phyloP scores from a whole-genome alignment of 176 grass and related monocot genomes.

The Alopecurus myosuroides region DNA sequence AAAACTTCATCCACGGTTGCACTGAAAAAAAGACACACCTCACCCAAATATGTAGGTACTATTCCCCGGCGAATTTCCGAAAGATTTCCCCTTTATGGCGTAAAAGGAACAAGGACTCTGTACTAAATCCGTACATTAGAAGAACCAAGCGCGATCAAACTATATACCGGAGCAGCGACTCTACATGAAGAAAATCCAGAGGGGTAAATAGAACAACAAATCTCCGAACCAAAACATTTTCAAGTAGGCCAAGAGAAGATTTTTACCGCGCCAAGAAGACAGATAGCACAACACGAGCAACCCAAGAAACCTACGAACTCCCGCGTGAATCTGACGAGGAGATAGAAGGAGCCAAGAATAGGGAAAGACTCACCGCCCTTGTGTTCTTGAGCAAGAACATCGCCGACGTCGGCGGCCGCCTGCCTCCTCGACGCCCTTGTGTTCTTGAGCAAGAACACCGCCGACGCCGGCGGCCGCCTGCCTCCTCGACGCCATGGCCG shows the following conservation, averaged over 20 bases:
- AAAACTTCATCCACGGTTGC: neutral
- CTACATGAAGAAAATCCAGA: neutral
- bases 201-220: neutral
- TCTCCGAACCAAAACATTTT: neutral
- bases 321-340: neutral
- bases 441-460: too few species aligned
- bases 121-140: neutral
- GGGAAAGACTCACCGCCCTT: conserved; percentile 24
- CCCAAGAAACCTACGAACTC: neutral
- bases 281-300: neutral
- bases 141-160: neutral
- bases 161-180: neutral
- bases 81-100: neutral
- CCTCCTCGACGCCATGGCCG: conserved; percentile 42
- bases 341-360: neutral
- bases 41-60: neutral
- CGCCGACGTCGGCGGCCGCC: neutral
- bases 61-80: neutral
- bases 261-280: neutral
- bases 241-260: neutral
- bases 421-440: conserved; percentile 38
- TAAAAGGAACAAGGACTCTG: neutral
- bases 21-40: neutral
- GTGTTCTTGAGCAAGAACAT: conserved; percentile 26
- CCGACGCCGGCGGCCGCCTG: neutral